Evolutionary conservation across 2,329 filamentous ascomycete genomes (phyloP).

Genomic region (Arthroderma sp.): DNA sequence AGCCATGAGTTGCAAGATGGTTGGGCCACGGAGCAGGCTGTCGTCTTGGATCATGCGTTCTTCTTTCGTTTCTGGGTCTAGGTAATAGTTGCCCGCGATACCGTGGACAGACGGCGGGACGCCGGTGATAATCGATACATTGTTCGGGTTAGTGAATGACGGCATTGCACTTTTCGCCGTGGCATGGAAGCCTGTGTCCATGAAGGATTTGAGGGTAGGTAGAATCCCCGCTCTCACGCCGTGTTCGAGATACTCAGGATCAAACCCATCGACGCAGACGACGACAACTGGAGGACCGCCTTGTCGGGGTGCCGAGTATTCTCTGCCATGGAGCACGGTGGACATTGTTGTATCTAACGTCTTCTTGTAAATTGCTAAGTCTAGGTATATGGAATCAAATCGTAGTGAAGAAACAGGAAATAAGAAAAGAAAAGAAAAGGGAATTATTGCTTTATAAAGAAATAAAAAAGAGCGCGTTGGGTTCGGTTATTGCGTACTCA

Average conservation of each 20-base stretch:
- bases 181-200: conserved; percentile 25
- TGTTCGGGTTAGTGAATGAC: conserved; percentile 35
- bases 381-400: too few species aligned
- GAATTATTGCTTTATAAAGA: too few species aligned
- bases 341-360: neutral
- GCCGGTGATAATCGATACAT: conserved; percentile 34
- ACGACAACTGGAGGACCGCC: conserved; percentile 23
- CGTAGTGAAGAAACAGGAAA: too few species aligned
- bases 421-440: too few species aligned
- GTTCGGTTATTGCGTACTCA: neutral
- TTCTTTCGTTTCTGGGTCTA: conserved; percentile 27
- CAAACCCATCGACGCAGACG: conserved; percentile 33
- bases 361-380: too few species aligned
- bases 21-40: conserved; percentile 28
- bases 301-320: conserved; percentile 19
- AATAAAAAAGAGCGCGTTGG: neutral
- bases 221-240: conserved; percentile 24
- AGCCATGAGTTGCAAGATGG: conserved; percentile 30
- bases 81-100: conserved; percentile 33
- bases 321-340: conserved; percentile 17
- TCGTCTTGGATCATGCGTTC: conserved; percentile 32
- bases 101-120: conserved; percentile 28
- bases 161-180: conserved; percentile 31
- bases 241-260: conserved; percentile 27
- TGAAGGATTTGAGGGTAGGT: conserved; percentile 21